Evolutionary conservation across 192 early-diverging fungal species (phyloP).

Genomic region (Podila epicladia): DNA sequence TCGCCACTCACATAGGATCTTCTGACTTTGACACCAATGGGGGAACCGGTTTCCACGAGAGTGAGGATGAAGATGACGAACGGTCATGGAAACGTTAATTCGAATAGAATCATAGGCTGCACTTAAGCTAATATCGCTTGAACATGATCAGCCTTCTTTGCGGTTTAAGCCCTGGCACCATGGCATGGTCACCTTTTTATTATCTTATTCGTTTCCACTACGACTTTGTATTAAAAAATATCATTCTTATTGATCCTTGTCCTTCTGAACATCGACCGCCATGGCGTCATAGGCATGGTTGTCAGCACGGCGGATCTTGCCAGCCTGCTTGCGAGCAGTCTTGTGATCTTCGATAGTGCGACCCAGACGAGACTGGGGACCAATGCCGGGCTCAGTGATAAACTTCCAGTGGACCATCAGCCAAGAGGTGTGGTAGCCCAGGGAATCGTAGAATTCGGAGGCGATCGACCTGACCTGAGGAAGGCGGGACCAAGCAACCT

Average conservation of each 20-base stretch:
- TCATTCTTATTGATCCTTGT: conserved; percentile 9
- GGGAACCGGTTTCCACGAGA: conserved; percentile 1
- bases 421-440: conserved; percentile 91
- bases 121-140: too few species aligned
- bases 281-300: conserved; percentile 49
- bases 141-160: too few species aligned
- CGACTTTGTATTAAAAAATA: too few species aligned
- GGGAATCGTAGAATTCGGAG: conserved; percentile 88
- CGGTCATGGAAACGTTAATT: conserved; percentile 55
- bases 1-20: too few species aligned
- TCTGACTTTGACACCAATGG: background rate
- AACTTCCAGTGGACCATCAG: conserved; percentile 85
- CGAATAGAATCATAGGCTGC: background rate
- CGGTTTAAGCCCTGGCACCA: too few species aligned
- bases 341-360: conserved; percentile 77
- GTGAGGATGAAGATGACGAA: conserved; percentile 51
- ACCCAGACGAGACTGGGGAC: conserved; percentile 85
- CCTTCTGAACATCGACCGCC: conserved; percentile 38
- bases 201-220: too few species aligned
- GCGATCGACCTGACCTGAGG: conserved; percentile 83
- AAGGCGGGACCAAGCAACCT: conserved; percentile 88
- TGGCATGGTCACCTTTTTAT: too few species aligned
- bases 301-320: conserved; percentile 48
- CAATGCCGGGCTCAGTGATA: conserved; percentile 74
- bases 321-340: conserved; percentile 74